These are phyloP conservation scores for Tuber melanosporum DNA, from an alignment of 495 filamentous ascomycete genomes.

Conservation along the genomic window DNA sequence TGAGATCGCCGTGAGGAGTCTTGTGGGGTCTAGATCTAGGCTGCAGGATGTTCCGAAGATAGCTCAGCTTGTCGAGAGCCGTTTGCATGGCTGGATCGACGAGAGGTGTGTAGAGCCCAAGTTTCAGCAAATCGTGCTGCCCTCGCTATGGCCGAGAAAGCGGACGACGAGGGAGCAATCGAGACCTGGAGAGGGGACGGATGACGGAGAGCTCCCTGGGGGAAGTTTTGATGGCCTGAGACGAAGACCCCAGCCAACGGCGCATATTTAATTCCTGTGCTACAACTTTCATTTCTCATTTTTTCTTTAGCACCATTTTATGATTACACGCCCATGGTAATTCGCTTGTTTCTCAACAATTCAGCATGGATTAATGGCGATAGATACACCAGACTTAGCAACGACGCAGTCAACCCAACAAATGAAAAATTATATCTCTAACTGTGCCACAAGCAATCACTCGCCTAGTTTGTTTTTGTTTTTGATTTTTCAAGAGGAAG, in stretches of 20 bases:
- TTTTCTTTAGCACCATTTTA: constrained; percentile 5
- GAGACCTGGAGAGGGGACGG: constrained; percentile 21
- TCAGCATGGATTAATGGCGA: background rate
- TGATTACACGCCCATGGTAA: constrained; percentile 6
- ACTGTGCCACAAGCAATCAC: background rate
- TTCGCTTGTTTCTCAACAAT: background rate
- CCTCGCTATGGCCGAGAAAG: constrained; percentile 90
- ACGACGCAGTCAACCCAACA: background rate
- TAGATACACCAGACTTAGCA: background rate
- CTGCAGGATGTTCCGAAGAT: constrained; percentile 97
- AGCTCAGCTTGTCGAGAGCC: constrained; percentile 83
- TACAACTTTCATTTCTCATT: background rate
- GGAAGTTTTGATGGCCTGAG: constrained; percentile 22
- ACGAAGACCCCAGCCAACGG: constrained; percentile 18
- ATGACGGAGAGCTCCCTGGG: constrained; percentile 16
- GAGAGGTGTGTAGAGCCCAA: constrained; percentile 90
- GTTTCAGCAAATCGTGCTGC: constrained; percentile 90
- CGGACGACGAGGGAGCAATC: constrained; percentile 59
- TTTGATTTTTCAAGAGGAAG: background rate
- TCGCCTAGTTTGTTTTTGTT: background rate
- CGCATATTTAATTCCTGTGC: constrained; percentile 16
- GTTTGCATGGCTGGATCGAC: constrained; percentile 94
- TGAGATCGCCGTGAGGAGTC: constrained; percentile 80
- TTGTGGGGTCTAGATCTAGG: constrained; percentile 83
- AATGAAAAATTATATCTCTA: background rate